Percentiles rank a stretch among this genome's conserved stretches.
These are phyloP conservation scores for Lasiodiplodia sp. DNA, from an alignment of 2,329 filamentous ascomycete genomes.

Conservation along the genomic window DNA sequence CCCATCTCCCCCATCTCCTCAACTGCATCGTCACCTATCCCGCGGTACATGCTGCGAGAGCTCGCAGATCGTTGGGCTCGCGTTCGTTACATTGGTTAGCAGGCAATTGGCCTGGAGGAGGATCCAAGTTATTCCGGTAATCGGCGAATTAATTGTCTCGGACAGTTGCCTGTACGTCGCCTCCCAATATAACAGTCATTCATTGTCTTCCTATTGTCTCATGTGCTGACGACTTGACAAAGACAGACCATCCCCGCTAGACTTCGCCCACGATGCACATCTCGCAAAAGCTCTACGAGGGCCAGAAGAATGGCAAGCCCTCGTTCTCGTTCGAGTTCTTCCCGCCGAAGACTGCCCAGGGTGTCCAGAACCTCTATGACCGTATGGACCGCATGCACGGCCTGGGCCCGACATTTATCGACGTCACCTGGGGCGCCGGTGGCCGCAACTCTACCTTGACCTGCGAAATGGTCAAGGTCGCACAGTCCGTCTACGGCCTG, in stretches of 20 bases:
- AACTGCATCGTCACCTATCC: conserved; percentile 1
- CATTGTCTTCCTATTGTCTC: neutral
- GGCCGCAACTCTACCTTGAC: conserved; percentile 90
- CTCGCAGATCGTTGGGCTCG: conserved; percentile 60
- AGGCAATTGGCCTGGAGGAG: conserved; percentile 30
- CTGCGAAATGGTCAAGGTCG: conserved; percentile 95
- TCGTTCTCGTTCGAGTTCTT: conserved; percentile 99
- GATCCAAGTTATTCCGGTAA: conserved; percentile 8
- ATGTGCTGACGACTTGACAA: neutral
- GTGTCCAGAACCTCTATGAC: conserved; percentile 98
- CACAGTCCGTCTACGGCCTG: conserved; percentile 92
- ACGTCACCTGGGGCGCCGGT: conserved; percentile 98
- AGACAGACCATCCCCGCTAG: neutral
- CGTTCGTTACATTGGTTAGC: conserved; percentile 55
- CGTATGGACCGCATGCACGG: conserved; percentile 99
- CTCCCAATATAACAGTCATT: conserved; percentile 8
- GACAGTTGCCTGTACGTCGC: neutral
- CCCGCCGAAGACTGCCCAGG: conserved; percentile 94
- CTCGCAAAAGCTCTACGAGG: conserved; percentile 85
- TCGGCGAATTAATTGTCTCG: conserved; percentile 21
- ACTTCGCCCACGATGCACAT: conserved; percentile 79
- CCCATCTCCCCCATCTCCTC: conserved; percentile 3
- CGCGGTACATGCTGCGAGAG: conserved; percentile 61
- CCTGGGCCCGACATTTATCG: conserved; percentile 92
- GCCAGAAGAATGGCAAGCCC: conserved; percentile 78